phyloP scores from a whole-genome alignment of 495 filamentous ascomycete genomes.

The Massariosphaeria phaeospora region DNA sequence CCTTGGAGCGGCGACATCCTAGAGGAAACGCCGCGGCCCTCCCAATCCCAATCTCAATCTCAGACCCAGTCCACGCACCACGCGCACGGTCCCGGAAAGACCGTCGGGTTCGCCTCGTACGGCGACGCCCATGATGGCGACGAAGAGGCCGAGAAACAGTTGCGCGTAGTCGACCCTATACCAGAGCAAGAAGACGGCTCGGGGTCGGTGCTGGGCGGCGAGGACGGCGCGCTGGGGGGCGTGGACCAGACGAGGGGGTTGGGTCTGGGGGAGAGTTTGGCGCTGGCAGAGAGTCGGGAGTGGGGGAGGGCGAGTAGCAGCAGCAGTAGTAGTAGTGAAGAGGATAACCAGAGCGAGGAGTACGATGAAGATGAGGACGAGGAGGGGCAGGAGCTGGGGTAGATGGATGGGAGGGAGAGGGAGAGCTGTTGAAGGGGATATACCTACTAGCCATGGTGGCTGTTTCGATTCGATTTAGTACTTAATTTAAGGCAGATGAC shows the following conservation, averaged over 20 bases:
- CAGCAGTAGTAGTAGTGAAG: slow-evolving; percentile 30
- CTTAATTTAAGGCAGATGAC: background rate
- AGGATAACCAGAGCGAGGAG: slow-evolving; percentile 36
- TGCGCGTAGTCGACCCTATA: slow-evolving; percentile 37
- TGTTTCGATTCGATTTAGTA: background rate
- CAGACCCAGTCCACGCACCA: background rate
- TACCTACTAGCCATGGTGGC: background rate
- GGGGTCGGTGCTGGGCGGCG: slow-evolving; percentile 2
- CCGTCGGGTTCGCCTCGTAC: slow-evolving; percentile 36
- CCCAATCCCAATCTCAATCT: no score
- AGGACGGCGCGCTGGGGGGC: slow-evolving; percentile 12
- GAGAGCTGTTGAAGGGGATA: background rate
- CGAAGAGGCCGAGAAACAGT: slow-evolving; percentile 2
- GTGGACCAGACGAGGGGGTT: slow-evolving; percentile 21
- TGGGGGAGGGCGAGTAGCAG: slow-evolving; percentile 31
- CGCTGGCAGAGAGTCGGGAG: slow-evolving; percentile 22
- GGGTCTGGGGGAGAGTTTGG: slow-evolving; percentile 12
- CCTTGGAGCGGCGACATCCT: slow-evolving; percentile 87
- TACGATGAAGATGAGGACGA: slow-evolving; percentile 34
- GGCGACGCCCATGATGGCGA: slow-evolving; percentile 1
- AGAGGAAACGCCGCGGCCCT: slow-evolving; percentile 13
- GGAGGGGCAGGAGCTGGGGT: slow-evolving; percentile 22
- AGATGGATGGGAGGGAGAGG: background rate
- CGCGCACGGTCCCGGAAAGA: slow-evolving; percentile 24
- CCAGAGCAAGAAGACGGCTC: slow-evolving; percentile 29